Evolutionary conservation across 768 basidiomycete genomes (phyloP), one percentile per base, ranked within the genome.

Genomic region (Boletus reticuloceps): DNA sequence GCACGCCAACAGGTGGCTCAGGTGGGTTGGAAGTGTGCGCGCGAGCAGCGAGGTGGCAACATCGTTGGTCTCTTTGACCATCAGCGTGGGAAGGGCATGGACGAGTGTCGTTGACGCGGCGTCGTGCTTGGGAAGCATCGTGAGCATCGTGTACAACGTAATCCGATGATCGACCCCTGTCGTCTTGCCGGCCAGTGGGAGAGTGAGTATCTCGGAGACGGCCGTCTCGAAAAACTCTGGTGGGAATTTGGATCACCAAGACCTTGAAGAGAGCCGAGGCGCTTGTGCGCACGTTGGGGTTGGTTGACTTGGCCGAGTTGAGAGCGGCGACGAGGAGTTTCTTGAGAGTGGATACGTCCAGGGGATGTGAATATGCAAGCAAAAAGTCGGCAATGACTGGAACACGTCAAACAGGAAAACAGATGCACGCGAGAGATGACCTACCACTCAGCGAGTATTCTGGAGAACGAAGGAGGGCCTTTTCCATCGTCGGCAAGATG

Each of bases 161-260:
- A 85, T 69, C 17, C 95, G 85, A 67, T 98, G 94, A 53, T 96
- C 96, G 3, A 89, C 81, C 2, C 93, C 92, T 1, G 86, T 74
- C 1, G 94, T 91, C 76, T 97, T 99, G 20, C 92, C 89, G 0
- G 85, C 70, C 62, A 88, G 86, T 2, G 93, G 89, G 1, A 93
- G 77, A n/a, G 75, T 73, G 11, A 94, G 73, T 6, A 94, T 69
- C 58, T 96, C 92, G 10, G 75, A 75, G 3, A 85, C 78, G 12
- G 84, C 78, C 1, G 75, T 57, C 7, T 76, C 74, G 11, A 77
- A 62, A 22, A 79, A 75, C 6, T 74, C 72, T 13, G 75, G 58
- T 9, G 73, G 64, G 4, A 69, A 63, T 29, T 72, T 69, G 14
- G 66, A 59, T 10, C n/a, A 72, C 59, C 40, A 88, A 61, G 52